phyloP scores from a whole-genome alignment of 768 basidiomycete genomes.

The Suillus placidus region DNA sequence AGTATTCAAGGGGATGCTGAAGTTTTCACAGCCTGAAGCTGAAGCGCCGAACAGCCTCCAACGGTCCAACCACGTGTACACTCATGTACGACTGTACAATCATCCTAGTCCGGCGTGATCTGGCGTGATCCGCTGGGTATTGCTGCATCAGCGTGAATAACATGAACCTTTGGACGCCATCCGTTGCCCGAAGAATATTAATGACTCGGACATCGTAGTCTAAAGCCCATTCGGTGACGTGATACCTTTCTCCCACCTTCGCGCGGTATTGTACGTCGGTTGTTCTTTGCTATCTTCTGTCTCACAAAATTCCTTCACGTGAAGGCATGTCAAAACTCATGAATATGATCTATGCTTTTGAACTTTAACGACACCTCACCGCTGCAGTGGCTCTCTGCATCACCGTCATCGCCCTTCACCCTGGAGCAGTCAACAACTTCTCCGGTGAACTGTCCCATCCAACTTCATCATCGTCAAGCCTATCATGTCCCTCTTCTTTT shows the following conservation, averaged over 20 bases:
- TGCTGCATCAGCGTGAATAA: not conserved
- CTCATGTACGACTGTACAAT: too few species aligned
- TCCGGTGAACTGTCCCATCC: not conserved
- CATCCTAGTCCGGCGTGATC: not conserved
- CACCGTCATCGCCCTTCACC: slow-evolving; percentile 32
- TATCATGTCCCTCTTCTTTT: slow-evolving; percentile 22
- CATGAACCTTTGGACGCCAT: too few species aligned
- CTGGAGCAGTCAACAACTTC: slow-evolving; percentile 34
- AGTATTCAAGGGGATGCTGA: not conserved
- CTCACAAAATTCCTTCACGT: not conserved
- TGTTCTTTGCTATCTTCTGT: not conserved
- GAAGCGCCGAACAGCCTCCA: not conserved
- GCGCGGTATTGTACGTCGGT: slow-evolving; percentile 37
- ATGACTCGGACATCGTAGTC: too few species aligned
- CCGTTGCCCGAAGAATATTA: too few species aligned
- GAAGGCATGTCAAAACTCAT: slow-evolving; percentile 59
- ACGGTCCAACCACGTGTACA: not conserved
- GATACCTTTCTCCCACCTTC: slow-evolving; percentile 14
- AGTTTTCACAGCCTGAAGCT: not conserved
- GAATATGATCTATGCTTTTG: slow-evolving; percentile 49
- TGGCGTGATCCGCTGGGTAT: not conserved
- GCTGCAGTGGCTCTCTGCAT: slow-evolving; percentile 31
- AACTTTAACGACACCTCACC: slow-evolving; percentile 52
- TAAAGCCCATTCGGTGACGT: too few species aligned
- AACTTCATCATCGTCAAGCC: slow-evolving; percentile 23